These are phyloP conservation scores for Punica granatum DNA, from an alignment of 345 rosid species.

Conservation along the genomic window DNA sequence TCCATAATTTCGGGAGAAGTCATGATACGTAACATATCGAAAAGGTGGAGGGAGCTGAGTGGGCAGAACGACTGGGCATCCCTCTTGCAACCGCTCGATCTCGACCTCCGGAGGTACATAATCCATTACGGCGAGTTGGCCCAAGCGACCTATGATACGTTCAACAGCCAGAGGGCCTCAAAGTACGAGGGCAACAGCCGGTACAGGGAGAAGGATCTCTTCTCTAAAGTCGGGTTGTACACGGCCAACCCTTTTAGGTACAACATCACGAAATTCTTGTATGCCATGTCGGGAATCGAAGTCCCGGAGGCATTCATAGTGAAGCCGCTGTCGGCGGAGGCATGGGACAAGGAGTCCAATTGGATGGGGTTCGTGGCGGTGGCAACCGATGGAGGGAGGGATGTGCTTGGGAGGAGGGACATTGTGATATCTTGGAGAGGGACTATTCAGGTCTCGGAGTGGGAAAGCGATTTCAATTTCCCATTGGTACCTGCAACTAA, in stretches of 20 bases:
- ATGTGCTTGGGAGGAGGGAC: slow-evolving; percentile 62
- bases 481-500: slow-evolving; percentile 39
- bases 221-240: slow-evolving; percentile 43
- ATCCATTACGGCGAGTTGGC: slow-evolving; percentile 84
- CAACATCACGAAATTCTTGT: slow-evolving; percentile 42
- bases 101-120: slow-evolving; percentile 60
- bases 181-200: slow-evolving; percentile 52
- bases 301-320: slow-evolving; percentile 55
- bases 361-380: slow-evolving; percentile 86
- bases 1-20: not conserved
- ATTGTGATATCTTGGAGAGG: slow-evolving; percentile 85
- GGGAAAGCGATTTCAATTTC: slow-evolving; percentile 62
- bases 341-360: slow-evolving; percentile 76
- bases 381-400: slow-evolving; percentile 57
- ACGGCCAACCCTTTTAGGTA: slow-evolving; percentile 47
- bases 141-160: slow-evolving; percentile 61
- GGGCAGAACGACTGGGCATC: slow-evolving; percentile 60
- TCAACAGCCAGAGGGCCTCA: slow-evolving; percentile 47
- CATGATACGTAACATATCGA: slow-evolving; percentile 25
- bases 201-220: slow-evolving; percentile 39
- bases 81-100: slow-evolving; percentile 59
- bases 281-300: slow-evolving; percentile 42
- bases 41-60: slow-evolving; percentile 58
- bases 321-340: slow-evolving; percentile 57
- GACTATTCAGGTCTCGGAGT: slow-evolving; percentile 51